Evolutionary conservation across 805 yeast genomes (phyloP).

Genomic region (Tetrapisispora fleetii): DNA sequence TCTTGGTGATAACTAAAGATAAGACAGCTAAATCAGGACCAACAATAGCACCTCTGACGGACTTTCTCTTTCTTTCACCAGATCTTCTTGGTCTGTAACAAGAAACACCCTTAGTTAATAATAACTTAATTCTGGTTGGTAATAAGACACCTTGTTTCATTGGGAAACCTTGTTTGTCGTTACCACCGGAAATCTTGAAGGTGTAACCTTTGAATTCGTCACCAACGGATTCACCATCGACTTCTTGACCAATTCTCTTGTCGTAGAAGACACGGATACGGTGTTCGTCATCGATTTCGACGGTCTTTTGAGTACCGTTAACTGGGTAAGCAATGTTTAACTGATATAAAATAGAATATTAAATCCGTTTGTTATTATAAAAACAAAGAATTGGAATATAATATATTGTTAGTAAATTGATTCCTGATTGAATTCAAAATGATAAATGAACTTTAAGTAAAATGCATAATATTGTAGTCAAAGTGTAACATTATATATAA

Average conservation of each 20-base stretch:
- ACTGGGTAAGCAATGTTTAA: conserved; percentile 99
- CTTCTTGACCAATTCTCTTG: conserved; percentile 99
- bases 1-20: conserved; percentile 88
- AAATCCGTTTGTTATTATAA: conserved; percentile 12
- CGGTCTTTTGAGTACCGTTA: conserved; percentile 98
- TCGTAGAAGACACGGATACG: conserved; percentile 97
- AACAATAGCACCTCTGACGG: conserved; percentile 99
- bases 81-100: conserved; percentile 99
- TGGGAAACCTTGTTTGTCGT: conserved; percentile 99
- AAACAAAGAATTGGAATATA: not conserved
- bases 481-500: not conserved
- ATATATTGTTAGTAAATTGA: not conserved
- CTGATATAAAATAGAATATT: conserved; percentile 32
- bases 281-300: conserved; percentile 98
- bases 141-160: conserved; percentile 99
- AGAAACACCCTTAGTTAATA: conserved; percentile 87
- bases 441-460: not conserved
- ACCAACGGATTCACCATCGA: conserved; percentile 95
- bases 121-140: conserved; percentile 98
- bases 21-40: conserved; percentile 94
- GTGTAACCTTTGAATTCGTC: conserved; percentile 99
- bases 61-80: conserved; percentile 99
- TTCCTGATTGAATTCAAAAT: not conserved
- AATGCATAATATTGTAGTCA: not conserved
- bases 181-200: conserved; percentile 99